Evolutionary conservation across 2,329 filamentous ascomycete species (phyloP), one percentile per base, ranked within the genome.

Genomic region (Alternaria alternata): DNA sequence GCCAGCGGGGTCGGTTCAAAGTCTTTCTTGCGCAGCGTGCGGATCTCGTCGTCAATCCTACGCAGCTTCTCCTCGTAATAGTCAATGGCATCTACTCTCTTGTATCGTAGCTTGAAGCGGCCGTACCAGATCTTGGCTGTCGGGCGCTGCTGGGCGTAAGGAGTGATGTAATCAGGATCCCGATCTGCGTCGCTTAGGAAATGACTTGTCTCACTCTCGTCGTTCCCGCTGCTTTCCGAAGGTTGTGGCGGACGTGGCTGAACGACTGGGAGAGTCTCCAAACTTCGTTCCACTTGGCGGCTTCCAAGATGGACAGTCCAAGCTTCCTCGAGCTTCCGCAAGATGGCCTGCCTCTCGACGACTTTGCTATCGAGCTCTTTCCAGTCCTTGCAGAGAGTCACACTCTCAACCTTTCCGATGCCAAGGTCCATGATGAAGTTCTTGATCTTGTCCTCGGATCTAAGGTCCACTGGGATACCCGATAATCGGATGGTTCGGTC

Each of bases 401-500:
- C 92, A 53, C 86, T 91, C 61, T 97, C 92, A 5, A 99, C 95
- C 62, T 91, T 91, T 14, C 95, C 96, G 67, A 99, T 94, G 55
- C 91, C 88, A 12, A 99, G 82, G 62, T 90, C 91, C 73, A 99
- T 94, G 26, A 99, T 88, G 56, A 97, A 89, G 3, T 91, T 84
- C 75, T 92, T 95, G 67, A 99, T 92, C 69, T 90, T 90, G 9
- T 88, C 86, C 76, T 98, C 94, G 0, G 91, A 91, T 58, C 92
- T 87, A 60, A 98, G 80, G 24, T 94, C 89, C 4, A 79, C 75
- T 0, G 96, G 95, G 22, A 99, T 94, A 0, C 94, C 94, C 0
- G 94, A 95, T 18, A 99, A 81, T 24, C 93, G 89, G 71, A 99
- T 94, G 0, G 95, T 99, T 32, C 94, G 89, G 79, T 99, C 95